Percentiles rank a stretch among this genome's conserved stretches.
Conservation (phyloP, 1,284 basidiomycete genomes). For the Cutaneotrichosporon daszewskae region DNA sequence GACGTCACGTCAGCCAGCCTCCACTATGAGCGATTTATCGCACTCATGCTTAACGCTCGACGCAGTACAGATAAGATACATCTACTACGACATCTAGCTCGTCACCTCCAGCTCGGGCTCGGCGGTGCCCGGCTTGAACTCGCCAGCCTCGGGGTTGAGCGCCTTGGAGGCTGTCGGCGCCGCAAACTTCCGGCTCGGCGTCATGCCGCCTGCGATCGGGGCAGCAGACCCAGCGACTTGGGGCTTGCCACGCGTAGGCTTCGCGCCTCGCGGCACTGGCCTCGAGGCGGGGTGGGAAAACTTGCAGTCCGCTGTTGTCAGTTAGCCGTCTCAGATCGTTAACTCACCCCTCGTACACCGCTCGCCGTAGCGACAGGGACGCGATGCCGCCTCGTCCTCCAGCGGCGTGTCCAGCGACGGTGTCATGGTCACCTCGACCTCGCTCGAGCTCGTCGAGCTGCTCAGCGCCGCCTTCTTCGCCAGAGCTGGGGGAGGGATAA, state of each 20-base stretch:
- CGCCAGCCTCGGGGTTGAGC: constrained; percentile 28
- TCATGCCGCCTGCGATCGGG: constrained; percentile 19
- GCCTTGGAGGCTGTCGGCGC: constrained; percentile 6
- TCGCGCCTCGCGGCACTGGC: constrained; percentile 18
- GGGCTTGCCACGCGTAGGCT: constrained; percentile 3
- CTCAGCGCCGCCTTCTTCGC: constrained; percentile 18
- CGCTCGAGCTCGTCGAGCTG: constrained; percentile 7
- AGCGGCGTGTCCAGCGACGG: constrained; percentile 17
- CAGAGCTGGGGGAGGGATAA: constrained; percentile 44
- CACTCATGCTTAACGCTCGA: too few species aligned
- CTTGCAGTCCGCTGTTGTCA: constrained; percentile 31
- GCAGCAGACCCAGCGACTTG: not conserved
- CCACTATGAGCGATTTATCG: too few species aligned
- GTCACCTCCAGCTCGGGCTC: constrained; percentile 21
- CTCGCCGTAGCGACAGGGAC: constrained; percentile 38
- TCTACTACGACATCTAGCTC: constrained; percentile 3
- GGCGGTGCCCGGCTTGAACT: constrained; percentile 28
- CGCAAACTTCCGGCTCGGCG: constrained; percentile 33
- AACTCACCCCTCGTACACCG: constrained; percentile 37
- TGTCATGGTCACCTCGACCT: constrained; percentile 28
- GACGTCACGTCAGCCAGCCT: too few species aligned
- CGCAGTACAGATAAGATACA: not conserved
- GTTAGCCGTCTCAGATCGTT: not conserved
- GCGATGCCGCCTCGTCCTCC: constrained; percentile 24
- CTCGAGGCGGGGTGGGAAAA: constrained; percentile 33